A percentile compares a stretch with the other conserved stretches of the same genome.
Conservation (phyloP, 306 rosid genomes). For the Vachellia collinsii region DNA sequence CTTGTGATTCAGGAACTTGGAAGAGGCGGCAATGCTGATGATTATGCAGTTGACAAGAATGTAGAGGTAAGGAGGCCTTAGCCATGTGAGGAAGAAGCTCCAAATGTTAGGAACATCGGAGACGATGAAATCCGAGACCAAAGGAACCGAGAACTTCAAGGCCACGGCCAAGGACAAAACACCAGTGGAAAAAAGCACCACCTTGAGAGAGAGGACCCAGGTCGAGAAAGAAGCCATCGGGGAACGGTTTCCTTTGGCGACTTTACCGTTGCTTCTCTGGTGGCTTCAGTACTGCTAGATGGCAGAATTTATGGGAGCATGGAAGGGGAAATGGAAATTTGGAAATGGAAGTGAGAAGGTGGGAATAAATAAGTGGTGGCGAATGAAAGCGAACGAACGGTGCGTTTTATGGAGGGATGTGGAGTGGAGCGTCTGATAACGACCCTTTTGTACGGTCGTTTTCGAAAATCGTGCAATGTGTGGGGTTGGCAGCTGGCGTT, state of each 20-base stretch:
- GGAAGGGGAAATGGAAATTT: neutral
- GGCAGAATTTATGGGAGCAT: neutral
- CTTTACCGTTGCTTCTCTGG: neutral
- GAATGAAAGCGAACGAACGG: neutral
- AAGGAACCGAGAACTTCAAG: neutral
- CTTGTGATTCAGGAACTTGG: slow-evolving; percentile 1
- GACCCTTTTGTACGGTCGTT: neutral
- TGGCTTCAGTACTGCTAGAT: neutral
- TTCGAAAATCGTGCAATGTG: neutral
- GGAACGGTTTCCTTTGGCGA: neutral
- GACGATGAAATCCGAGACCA: neutral
- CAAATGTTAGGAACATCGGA: slow-evolving; percentile 3
- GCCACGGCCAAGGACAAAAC: neutral
- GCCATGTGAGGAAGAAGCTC: slow-evolving; percentile 9
- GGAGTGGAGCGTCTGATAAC: slow-evolving; percentile 29
- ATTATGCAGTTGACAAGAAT: slow-evolving; percentile 9
- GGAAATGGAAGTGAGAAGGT: neutral
- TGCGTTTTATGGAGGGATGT: neutral
- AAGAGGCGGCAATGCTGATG: slow-evolving; percentile 11
- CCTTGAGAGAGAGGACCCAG: slow-evolving; percentile 3
- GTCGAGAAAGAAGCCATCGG: slow-evolving; percentile 11
- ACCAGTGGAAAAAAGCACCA: neutral
- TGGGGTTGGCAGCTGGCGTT: neutral
- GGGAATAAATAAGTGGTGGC: neutral
- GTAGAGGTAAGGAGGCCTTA: slow-evolving; percentile 17